Evolutionary conservation across 2,329 filamentous ascomycete genomes (phyloP).

Genomic region (Plectosphaerella sp.): DNA sequence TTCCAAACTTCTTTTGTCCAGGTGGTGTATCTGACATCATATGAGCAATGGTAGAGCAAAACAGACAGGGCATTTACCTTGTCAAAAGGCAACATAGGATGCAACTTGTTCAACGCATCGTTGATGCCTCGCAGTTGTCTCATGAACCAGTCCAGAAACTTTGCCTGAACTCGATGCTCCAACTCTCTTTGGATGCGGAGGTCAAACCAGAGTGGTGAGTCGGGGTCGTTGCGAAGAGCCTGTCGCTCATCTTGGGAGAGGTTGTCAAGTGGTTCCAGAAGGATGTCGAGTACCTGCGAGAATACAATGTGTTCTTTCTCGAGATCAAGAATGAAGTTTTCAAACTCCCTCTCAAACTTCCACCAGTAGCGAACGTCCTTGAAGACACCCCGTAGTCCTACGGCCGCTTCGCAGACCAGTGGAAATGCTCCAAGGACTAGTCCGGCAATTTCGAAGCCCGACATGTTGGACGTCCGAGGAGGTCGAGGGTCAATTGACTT

Average conservation of each 20-base stretch:
- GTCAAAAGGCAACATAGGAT: neutral
- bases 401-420: neutral
- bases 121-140: neutral
- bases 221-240: neutral
- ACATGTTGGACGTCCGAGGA: neutral
- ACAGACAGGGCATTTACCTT: neutral
- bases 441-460: conserved; percentile 3
- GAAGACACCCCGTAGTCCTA: neutral
- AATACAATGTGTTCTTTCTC: neutral
- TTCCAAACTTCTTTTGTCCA: neutral
- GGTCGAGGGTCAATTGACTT: too few relatives aligned
- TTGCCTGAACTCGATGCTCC: neutral
- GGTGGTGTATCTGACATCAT: neutral
- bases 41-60: too few relatives aligned
- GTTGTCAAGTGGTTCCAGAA: neutral
- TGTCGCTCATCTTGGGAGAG: neutral
- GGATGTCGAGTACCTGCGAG: neutral
- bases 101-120: neutral
- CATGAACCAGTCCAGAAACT: neutral
- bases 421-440: conserved; percentile 3
- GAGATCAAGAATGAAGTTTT: neutral
- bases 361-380: neutral
- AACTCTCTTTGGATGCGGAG: neutral
- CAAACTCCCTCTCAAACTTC: neutral
- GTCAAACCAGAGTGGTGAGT: neutral